A percentile compares a stretch with the other conserved stretches of the same genome.
Conservation (phyloP, 179 eudicot genomes). For the Drosera spatulata region DNA sequence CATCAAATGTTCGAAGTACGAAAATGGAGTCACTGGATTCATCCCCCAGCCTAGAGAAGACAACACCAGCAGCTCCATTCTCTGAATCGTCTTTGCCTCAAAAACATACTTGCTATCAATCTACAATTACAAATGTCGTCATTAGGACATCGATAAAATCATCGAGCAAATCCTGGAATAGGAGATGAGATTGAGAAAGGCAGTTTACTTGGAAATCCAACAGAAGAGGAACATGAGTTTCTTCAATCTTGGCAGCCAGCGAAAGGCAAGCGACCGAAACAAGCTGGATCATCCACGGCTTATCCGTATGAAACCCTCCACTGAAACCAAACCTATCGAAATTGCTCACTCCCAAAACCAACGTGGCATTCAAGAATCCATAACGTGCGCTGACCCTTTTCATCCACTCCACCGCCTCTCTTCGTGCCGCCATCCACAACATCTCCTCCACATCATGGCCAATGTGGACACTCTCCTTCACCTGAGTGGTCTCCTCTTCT, state of each 20-base stretch:
- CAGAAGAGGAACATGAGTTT: slow-evolving; percentile 30
- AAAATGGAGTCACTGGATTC: slow-evolving; percentile 13
- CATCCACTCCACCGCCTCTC: slow-evolving; percentile 42
- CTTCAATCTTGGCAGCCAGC: slow-evolving; percentile 56
- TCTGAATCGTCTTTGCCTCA: slow-evolving; percentile 7
- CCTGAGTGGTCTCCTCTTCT: slow-evolving; percentile 6
- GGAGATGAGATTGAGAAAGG: too few relatives aligned
- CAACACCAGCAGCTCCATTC: slow-evolving; percentile 17
- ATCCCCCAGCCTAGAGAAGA: slow-evolving; percentile 14
- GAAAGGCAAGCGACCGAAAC: slow-evolving; percentile 44
- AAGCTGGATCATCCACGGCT: slow-evolving; percentile 49
- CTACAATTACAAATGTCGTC: slow-evolving; percentile 5
- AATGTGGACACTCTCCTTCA: slow-evolving; percentile 5
- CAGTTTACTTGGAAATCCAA: slow-evolving; percentile 15
- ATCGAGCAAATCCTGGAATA: too few relatives aligned
- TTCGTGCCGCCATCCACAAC: slow-evolving; percentile 20
- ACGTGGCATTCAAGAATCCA: slow-evolving; percentile 34
- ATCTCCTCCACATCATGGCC: slow-evolving; percentile 1
- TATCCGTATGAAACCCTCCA: slow-evolving; percentile 19
- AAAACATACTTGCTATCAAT: slow-evolving; percentile 20
- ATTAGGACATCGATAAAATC: not conserved
- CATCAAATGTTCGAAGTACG: slow-evolving; percentile 12
- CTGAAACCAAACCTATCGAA: slow-evolving; percentile 30
- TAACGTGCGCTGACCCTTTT: slow-evolving; percentile 22
- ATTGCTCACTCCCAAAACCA: slow-evolving; percentile 37